Percentiles rank a stretch among this genome's conserved stretches.
These are phyloP conservation scores for Apiotrichum domesticum DNA, from an alignment of 1,284 basidiomycete genomes.

Conservation along the genomic window DNA sequence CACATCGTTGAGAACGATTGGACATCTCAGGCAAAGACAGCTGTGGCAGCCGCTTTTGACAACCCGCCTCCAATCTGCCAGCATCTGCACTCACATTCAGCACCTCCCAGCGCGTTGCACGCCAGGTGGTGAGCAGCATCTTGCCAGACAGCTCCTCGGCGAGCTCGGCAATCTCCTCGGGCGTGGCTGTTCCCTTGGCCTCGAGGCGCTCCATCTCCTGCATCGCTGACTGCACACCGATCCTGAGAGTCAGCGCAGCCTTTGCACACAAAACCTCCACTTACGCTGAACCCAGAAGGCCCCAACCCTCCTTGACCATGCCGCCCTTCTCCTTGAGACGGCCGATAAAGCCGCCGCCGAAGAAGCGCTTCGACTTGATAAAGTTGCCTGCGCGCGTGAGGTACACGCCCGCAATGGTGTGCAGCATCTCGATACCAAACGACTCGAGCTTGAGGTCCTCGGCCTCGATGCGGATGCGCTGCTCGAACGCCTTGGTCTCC, in stretches of 20 bases:
- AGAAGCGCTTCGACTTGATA: conserved; percentile 83
- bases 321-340: conserved; percentile 90
- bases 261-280: conserved; percentile 12
- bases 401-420: conserved; percentile 79
- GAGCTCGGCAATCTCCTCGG: conserved; percentile 76
- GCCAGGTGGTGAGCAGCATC: conserved; percentile 92
- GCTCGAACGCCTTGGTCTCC: conserved; percentile 72
- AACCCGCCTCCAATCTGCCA: too few species aligned
- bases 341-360: conserved; percentile 78
- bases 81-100: conserved; percentile 56
- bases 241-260: conserved; percentile 41
- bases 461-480: conserved; percentile 74
- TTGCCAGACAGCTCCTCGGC: conserved; percentile 95
- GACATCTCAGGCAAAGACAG: too few species aligned
- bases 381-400: conserved; percentile 88
- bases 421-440: conserved; percentile 84
- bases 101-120: conserved; percentile 87
- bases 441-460: conserved; percentile 97
- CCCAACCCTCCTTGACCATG: conserved; percentile 89
- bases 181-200: conserved; percentile 71
- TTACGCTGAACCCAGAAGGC: conserved; percentile 78
- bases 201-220: conserved; percentile 89
- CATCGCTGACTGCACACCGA: conserved; percentile 61
- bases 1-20: too few species aligned
- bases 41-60: too few species aligned